These are phyloP conservation scores for Solanum paucissectum DNA, from an alignment of 257 asterid genomes.

Conservation along the genomic window DNA sequence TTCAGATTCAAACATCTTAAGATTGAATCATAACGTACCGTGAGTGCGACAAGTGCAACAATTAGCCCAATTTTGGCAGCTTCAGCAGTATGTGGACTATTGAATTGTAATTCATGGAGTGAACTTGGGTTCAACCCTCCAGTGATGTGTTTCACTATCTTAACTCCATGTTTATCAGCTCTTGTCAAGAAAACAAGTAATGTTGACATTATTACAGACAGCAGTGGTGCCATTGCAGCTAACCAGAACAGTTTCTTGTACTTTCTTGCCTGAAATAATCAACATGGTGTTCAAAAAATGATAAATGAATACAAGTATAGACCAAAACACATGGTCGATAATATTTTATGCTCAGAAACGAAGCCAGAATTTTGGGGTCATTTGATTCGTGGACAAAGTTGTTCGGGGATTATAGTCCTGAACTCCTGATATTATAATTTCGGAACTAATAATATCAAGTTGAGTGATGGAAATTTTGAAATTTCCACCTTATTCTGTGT, in stretches of 20 bases:
- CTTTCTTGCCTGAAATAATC: constrained; percentile 17
- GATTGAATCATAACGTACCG: neutral
- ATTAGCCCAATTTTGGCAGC: constrained; percentile 25
- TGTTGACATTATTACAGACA: constrained; percentile 25
- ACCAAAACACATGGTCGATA: neutral
- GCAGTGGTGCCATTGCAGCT: constrained; percentile 27
- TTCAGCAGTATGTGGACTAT: constrained; percentile 12
- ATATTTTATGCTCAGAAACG: neutral
- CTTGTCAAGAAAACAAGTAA: constrained; percentile 24
- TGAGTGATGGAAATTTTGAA: neutral
- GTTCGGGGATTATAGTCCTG: neutral
- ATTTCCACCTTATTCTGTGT: neutral
- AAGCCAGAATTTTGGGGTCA: neutral
- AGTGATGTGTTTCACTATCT: constrained; percentile 23
- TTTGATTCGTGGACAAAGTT: neutral
- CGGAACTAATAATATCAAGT: neutral
- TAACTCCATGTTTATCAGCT: constrained; percentile 31
- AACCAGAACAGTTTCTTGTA: constrained; percentile 32
- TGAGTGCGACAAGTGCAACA: constrained; percentile 21
- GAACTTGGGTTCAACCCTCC: constrained; percentile 31
- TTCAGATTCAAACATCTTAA: neutral
- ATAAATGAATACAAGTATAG: neutral
- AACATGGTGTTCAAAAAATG: neutral
- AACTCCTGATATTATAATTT: neutral
- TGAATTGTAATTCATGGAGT: constrained; percentile 18